A percentile compares a stretch with the other conserved stretches of the same genome.
These are phyloP conservation scores for Farysia itapuensis DNA, from an alignment of 1,284 basidiomycete species.

Conservation along the genomic window DNA sequence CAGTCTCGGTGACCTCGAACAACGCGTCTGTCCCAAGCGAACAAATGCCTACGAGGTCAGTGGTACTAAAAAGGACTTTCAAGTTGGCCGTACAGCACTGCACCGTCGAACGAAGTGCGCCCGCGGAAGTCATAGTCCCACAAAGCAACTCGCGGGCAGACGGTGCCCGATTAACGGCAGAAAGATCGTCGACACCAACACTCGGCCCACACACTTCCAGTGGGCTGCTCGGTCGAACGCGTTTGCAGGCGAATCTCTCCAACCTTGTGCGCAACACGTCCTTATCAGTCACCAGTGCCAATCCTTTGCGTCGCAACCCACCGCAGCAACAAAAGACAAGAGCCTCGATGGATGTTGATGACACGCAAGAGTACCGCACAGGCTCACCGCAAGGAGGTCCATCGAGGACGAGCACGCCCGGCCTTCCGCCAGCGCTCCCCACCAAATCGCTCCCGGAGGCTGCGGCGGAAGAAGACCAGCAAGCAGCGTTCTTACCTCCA, in stretches of 20 bases:
- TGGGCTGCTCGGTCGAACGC: background rate
- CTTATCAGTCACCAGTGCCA: constrained; percentile 1
- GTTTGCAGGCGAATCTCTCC: constrained; percentile 15
- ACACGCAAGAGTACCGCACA: background rate
- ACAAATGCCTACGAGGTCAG: background rate
- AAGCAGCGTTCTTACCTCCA: background rate
- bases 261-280: constrained; percentile 10
- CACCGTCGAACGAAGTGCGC: background rate
- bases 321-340: background rate
- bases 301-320: background rate
- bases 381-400: background rate
- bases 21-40: background rate
- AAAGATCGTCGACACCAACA: background rate
- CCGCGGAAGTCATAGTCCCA: background rate
- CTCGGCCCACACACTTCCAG: background rate
- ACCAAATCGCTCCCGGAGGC: background rate
- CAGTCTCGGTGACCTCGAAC: background rate
- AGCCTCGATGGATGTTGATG: background rate
- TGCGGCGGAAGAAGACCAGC: background rate
- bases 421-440: background rate
- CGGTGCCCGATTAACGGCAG: background rate
- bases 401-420: background rate
- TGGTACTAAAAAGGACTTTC: background rate
- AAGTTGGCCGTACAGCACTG: constrained; percentile 1
- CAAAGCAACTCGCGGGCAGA: background rate